A percentile compares a stretch with the other conserved stretches of the same genome.
Conservation (phyloP, 2,329 filamentous ascomycete genomes). For the Ophiostoma ips region DNA sequence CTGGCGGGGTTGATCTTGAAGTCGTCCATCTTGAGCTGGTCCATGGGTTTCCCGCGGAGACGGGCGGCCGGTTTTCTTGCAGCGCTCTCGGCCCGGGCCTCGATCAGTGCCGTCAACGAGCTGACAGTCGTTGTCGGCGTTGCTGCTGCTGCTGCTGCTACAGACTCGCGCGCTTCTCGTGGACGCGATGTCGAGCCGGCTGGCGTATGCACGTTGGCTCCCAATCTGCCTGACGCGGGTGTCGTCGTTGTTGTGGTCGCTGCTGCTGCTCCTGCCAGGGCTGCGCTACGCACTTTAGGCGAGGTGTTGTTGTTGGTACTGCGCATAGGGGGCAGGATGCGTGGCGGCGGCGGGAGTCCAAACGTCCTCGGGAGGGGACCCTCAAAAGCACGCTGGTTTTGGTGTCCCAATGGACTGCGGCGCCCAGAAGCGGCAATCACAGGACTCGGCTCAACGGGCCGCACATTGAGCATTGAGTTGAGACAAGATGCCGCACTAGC, state of each 20-base stretch:
- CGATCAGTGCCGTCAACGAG: not conserved
- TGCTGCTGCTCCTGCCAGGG: not conserved
- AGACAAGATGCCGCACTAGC: constrained; percentile 4
- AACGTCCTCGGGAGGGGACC: constrained; percentile 5
- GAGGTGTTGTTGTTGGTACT: not conserved
- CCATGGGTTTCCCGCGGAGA: constrained; percentile 43
- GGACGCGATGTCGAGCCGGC: not conserved
- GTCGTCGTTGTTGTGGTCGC: too few species aligned
- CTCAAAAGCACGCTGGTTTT: not conserved
- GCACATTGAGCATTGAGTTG: constrained; percentile 9
- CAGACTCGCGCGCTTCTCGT: not conserved
- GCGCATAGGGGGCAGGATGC: constrained; percentile 1
- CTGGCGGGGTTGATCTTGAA: constrained; percentile 69
- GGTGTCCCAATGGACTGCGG: not conserved
- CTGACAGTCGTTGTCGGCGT: not conserved
- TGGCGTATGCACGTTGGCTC: not conserved
- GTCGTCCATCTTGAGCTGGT: constrained; percentile 49
- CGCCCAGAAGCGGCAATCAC: not conserved
- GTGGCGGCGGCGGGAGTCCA: constrained; percentile 10
- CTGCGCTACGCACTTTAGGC: not conserved
- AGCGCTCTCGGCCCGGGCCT: constrained; percentile 1
- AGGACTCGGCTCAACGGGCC: constrained; percentile 9
- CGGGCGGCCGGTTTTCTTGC: constrained; percentile 11
- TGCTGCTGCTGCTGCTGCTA: not conserved
- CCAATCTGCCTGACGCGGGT: too few species aligned